These are phyloP conservation scores for Bisporella sp. DNA, from an alignment of 2,329 filamentous ascomycete species.

Conservation along the genomic window DNA sequence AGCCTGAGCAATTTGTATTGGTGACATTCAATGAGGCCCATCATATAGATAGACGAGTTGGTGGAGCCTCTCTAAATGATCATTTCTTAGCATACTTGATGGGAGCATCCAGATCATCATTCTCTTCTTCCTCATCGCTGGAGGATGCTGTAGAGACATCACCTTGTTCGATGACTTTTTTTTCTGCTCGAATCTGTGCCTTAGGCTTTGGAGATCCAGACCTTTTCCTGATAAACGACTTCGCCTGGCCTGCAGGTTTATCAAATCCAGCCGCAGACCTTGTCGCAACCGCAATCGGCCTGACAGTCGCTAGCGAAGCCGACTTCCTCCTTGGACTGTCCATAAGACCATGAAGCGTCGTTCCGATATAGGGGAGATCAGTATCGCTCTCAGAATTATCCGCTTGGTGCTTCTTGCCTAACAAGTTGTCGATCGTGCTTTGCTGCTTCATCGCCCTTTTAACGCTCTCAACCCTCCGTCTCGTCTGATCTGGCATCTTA, in stretches of 20 bases:
- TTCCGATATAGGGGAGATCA: slow-evolving; percentile 29
- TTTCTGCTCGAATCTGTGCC: background rate
- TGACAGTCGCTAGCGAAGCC: slow-evolving; percentile 22
- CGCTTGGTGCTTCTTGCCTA: slow-evolving; percentile 16
- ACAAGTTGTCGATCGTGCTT: slow-evolving; percentile 20
- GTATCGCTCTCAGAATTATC: slow-evolving; percentile 26
- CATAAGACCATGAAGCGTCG: slow-evolving; percentile 37
- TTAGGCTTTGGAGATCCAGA: slow-evolving; percentile 10
- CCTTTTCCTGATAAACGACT: background rate
- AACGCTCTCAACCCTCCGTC: slow-evolving; percentile 27
- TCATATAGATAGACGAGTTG: too few species aligned
- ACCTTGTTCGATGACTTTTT: background rate
- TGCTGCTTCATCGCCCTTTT: slow-evolving; percentile 31
- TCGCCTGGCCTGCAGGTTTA: slow-evolving; percentile 10
- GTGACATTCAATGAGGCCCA: too few species aligned
- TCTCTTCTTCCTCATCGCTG: slow-evolving; percentile 20
- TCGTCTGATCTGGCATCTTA: slow-evolving; percentile 23
- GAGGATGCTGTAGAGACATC: slow-evolving; percentile 12
- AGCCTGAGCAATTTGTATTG: too few species aligned
- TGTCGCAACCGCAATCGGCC: slow-evolving; percentile 15
- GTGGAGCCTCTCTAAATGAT: slow-evolving; percentile 7
- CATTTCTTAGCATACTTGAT: slow-evolving; percentile 4
- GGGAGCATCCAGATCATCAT: slow-evolving; percentile 24
- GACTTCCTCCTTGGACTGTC: slow-evolving; percentile 30
- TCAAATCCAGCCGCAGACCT: slow-evolving; percentile 27